Base-by-base conservation (phyloP, 2,329 filamentous ascomycete genomes). In the Penicillium sp. region DNA sequence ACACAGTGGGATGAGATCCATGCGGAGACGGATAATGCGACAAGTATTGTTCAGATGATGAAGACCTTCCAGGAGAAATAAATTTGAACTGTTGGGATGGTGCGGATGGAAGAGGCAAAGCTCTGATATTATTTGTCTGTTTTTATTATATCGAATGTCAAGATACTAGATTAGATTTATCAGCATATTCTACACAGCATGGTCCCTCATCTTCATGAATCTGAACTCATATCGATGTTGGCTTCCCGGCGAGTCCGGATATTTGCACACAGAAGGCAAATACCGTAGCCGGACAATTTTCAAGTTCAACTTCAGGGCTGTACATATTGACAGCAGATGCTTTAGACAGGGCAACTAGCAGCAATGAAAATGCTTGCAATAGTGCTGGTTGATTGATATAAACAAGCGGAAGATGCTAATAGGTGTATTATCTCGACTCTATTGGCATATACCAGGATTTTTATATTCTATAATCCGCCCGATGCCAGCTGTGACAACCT, bases 11-110 rank as follows among this genome's bases (percentile, higher is more conserved):
- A 30, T 49, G 46, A 49, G 25, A 49, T 49, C 25, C 22, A 11
- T 49, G 6, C 46, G 46, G 46, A 30, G 25, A 49, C 22, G 16
- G 22, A 49, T 30, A 49, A 49, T 49, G 25, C 4, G 46, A 30
- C 46, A 49, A 30, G 46, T 49, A 30, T 49, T 19, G 46, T 49
- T 30, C 46, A 49, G 46, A 49, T 49, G 46, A 14, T 49, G 14
- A 49, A 49, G 25, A 49, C 46, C 2, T 49, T 49, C 25, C 46
- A 49, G 30, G 35, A 37, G 49, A 52, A 38, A 22, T 19, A 22
- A 37, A 52, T 40, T 16, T 22, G 49, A 52, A 38, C 49, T 52
- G n/a, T 49, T 49, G 25, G 4, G 10, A 49, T 30, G 46, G 13
- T 16, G 46, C 25, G 33, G 45, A 11, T 19, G 25, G 25, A 49